phyloP scores from a whole-genome alignment of 192 early-diverging fungal genomes.

The Coemansia sp. region DNA sequence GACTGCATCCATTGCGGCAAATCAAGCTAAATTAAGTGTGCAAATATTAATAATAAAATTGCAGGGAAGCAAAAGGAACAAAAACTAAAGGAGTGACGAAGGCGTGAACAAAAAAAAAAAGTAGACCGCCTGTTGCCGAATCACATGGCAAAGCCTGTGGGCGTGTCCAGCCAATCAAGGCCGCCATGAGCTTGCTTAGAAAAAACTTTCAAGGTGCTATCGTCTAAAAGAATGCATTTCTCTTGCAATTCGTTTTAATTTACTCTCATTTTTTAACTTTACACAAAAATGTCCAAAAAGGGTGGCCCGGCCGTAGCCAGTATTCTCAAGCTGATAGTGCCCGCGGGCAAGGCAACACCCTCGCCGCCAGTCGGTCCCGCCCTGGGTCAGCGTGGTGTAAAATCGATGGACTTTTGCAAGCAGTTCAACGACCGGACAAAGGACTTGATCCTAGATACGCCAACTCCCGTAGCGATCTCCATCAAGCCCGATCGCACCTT shows the following conservation, averaged over 20 bases:
- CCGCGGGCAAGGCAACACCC: constrained; percentile 93
- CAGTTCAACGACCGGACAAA: constrained; percentile 97
- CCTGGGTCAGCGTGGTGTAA: constrained; percentile 94
- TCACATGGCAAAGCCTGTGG: not conserved
- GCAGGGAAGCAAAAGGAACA: not conserved
- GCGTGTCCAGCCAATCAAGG: not conserved
- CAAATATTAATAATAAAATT: constrained; percentile 3
- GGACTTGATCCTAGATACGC: constrained; percentile 75
- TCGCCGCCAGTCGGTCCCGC: constrained; percentile 93
- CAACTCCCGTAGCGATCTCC: constrained; percentile 80
- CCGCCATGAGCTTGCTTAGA: not conserved
- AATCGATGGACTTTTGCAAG: constrained; percentile 98
- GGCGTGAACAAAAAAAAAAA: not conserved
- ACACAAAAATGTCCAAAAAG: constrained; percentile 48
- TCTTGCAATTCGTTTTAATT: not conserved
- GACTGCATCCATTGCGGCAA: constrained; percentile 69
- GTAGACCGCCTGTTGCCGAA: not conserved
- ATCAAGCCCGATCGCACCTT: constrained; percentile 92
- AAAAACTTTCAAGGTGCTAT: not conserved
- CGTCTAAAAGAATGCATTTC: not conserved
- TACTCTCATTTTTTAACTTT: not conserved
- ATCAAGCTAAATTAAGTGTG: not conserved
- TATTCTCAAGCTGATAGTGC: constrained; percentile 74
- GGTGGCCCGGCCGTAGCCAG: constrained; percentile 51
- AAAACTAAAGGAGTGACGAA: not conserved